phyloP scores from a whole-genome alignment of 176 grass and related monocot genomes.

The Eleusine coracana region DNA sequence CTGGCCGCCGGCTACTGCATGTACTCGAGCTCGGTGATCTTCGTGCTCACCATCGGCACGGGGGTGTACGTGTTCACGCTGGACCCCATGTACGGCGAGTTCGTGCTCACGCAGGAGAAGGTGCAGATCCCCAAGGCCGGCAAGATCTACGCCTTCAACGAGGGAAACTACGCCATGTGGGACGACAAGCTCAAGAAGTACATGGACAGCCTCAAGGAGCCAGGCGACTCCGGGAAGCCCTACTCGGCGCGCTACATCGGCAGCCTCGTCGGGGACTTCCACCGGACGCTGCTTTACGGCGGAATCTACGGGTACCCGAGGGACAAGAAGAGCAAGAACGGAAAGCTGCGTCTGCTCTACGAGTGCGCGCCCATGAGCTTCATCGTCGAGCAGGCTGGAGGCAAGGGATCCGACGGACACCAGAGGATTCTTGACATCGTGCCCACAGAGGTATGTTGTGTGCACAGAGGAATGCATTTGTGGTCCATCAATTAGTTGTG shows the following conservation, averaged over 20 bases:
- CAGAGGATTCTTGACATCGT: conserved; percentile 87
- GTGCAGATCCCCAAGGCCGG: conserved; percentile 84
- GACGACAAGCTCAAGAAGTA: conserved; percentile 92
- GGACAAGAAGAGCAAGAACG: conserved; percentile 96
- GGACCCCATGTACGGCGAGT: conserved; percentile 98
- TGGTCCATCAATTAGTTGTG: background rate
- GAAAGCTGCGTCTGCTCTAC: conserved; percentile 95
- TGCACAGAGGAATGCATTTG: background rate
- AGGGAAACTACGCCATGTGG: conserved; percentile 97
- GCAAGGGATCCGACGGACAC: conserved; percentile 90
- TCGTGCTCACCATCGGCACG: conserved; percentile 88
- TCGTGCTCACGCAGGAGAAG: conserved; percentile 94
- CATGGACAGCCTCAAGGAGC: conserved; percentile 99
- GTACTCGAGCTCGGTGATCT: conserved; percentile 99
- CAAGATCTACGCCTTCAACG: conserved; percentile 96
- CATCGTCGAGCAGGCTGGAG: conserved; percentile 96
- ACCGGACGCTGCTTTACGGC: conserved; percentile 95
- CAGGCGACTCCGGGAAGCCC: conserved; percentile 76
- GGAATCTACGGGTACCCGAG: conserved; percentile 96
- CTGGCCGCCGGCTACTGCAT: conserved; percentile 96
- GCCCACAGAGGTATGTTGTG: conserved; percentile 66
- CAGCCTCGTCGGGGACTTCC: conserved; percentile 98
- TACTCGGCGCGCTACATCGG: conserved; percentile 99
- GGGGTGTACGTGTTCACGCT: conserved; percentile 97
- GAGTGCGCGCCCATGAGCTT: conserved; percentile 99